Evolutionary conservation across 2,329 filamentous ascomycete genomes (phyloP), one percentile per base, ranked within the genome.

Genomic region (Helotiales sp.): DNA sequence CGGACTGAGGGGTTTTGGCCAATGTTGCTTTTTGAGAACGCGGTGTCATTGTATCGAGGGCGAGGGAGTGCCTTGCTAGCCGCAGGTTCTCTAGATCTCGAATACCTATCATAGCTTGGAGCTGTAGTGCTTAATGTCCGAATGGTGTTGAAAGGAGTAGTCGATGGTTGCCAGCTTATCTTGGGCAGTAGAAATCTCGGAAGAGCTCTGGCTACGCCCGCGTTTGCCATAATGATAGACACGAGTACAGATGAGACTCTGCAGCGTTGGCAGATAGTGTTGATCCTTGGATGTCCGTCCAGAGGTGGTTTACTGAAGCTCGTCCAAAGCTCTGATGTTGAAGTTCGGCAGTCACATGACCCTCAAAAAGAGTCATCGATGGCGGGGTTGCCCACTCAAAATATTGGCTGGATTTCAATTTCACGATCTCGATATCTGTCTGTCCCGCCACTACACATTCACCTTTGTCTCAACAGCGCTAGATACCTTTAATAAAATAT

Each of bases 161-260:
- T 49, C 15, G 59, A 31, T n/a, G 61, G 38, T 55, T 70, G 67
- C 70, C 70, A 72, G 62, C 70, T 72, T 29, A 72, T 57, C 52
- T 53, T 65, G 15, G 70, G 70, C 24, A 72, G 66, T 5, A 72
- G 61, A 29, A 71, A 72, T 55, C 67, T 61, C 27, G 70, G 70
- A 13, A 71, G 63, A 2, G 54, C 49, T 55, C 63, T 65, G 24
- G 61, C 54, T 13, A 70, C 44, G 19, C 58, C 58, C 52, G 66
- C 27, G 34, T 66, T 66, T 17, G 66, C 62, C 69, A 72, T 72
- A 46, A 46, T 49, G 17, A 30, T 30, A 13, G 19, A 24, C 25
- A 13, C 8, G 33, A 49, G 17, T 15, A 19, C 22, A 22, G 12
- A 42, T 33, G 29, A 15, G 12, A 13, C 7, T 13, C 22, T 3